Evolutionary conservation across 441 rosid genomes (phyloP).

Genomic region (Francoa sonchifolia): DNA sequence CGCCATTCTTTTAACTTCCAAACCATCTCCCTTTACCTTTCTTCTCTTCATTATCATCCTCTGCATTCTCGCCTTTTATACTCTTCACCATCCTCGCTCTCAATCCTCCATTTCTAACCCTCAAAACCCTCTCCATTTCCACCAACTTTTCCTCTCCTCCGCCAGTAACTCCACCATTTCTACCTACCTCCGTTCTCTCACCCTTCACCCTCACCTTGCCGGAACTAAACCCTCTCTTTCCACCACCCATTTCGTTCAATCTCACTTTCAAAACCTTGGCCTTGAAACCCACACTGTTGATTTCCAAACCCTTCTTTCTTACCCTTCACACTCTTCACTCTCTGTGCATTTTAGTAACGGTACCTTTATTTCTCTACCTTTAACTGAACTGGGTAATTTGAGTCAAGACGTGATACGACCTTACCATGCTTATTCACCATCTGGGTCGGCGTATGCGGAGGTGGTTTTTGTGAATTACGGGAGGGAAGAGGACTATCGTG

Average conservation of each 20-base stretch:
- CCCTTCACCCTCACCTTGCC: constrained; percentile 79
- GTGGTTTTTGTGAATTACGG: constrained; percentile 71
- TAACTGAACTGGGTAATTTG: constrained; percentile 26
- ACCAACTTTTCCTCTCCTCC: constrained; percentile 47
- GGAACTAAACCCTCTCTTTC: constrained; percentile 51
- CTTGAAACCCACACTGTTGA: constrained; percentile 41
- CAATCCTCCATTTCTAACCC: constrained; percentile 2
- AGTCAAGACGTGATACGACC: constrained; percentile 36
- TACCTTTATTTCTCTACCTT: constrained; percentile 22
- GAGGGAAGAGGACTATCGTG: constrained; percentile 55
- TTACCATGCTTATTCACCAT: constrained; percentile 91
- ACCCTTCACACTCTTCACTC: constrained; percentile 45
- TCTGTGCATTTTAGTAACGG: constrained; percentile 45
- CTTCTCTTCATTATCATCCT: constrained; percentile 38
- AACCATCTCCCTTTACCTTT: constrained; percentile 33
- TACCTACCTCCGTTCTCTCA: constrained; percentile 72
- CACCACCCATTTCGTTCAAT: constrained; percentile 36
- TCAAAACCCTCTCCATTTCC: constrained; percentile 28
- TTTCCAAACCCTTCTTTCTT: constrained; percentile 58
- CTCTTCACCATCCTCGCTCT: constrained; percentile 32
- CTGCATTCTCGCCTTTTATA: constrained; percentile 43
- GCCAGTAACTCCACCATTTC: constrained; percentile 67
- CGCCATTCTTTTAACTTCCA: no score
- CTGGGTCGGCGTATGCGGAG: constrained; percentile 44
- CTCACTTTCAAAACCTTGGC: constrained; percentile 44